Conservation (phyloP, 371 early-diverging fungal genomes). For the Phascolomyces articulosus region DNA sequence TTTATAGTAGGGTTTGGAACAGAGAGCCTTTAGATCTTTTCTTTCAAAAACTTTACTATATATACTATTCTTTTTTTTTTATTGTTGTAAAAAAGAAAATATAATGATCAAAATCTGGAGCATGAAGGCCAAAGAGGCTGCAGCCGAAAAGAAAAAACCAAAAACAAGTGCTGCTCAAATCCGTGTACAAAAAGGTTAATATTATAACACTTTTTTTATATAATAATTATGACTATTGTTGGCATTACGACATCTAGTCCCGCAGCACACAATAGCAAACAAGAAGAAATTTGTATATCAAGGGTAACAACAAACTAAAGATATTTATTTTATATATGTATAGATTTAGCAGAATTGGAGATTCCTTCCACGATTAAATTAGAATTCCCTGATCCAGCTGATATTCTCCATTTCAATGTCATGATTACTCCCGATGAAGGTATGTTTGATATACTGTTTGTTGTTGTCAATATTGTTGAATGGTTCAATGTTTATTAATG, state of each 20-base stretch:
- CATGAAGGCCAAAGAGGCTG: constrained; percentile 81
- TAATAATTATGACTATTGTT: neutral
- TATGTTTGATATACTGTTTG: constrained; percentile 19
- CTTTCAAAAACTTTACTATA: neutral
- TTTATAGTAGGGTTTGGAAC: too few relatives aligned
- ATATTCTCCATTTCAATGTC: constrained; percentile 85
- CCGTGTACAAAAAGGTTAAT: constrained; percentile 88
- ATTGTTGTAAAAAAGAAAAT: neutral
- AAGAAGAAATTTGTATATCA: too few relatives aligned
- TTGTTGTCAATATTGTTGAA: neutral
- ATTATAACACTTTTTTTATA: neutral
- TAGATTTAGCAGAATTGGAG: constrained; percentile 84
- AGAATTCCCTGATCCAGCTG: constrained; percentile 78
- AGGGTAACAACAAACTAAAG: neutral
- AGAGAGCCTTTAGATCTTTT: too few relatives aligned
- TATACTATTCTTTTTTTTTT: neutral
- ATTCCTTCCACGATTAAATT: constrained; percentile 82
- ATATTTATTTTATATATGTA: neutral
- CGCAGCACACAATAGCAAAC: neutral
- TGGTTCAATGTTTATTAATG: too few relatives aligned
- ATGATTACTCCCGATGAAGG: constrained; percentile 92
- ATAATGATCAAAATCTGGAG: constrained; percentile 89
- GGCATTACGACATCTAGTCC: too few relatives aligned
- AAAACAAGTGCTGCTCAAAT: constrained; percentile 90
- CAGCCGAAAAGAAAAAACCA: constrained; percentile 78